These are phyloP conservation scores for Pestalotiopsis sp. DNA, from an alignment of 2,329 filamentous ascomycete genomes.

Conservation along the genomic window DNA sequence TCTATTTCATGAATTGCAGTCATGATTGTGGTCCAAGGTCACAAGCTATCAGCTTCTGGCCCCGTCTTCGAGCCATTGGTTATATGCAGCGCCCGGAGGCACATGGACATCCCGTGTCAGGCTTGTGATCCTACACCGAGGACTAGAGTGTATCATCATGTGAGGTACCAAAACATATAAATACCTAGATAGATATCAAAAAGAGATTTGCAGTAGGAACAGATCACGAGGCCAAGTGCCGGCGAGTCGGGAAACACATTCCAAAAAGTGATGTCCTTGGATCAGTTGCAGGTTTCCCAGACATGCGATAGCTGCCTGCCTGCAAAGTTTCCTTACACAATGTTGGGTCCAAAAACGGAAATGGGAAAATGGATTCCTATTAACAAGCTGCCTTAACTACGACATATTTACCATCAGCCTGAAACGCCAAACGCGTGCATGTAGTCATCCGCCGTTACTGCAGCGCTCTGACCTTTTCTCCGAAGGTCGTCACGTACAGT, in stretches of 20 bases:
- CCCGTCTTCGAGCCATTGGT: no score
- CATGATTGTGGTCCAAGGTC: no score
- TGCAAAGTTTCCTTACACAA: neutral
- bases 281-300: neutral
- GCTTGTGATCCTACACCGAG: no score
- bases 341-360: no score
- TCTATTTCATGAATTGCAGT: no score
- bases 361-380: constrained; percentile 7
- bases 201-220: neutral
- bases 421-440: constrained; percentile 7
- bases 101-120: no score
- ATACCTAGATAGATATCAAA: neutral
- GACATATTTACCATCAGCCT: constrained; percentile 9
- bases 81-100: no score
- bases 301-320: no score
- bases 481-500: neutral
- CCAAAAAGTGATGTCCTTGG: neutral
- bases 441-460: neutral
- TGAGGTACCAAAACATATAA: neutral
- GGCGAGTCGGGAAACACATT: neutral
- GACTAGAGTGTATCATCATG: neutral
- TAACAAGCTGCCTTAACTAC: constrained; percentile 9
- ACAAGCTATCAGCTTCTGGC: no score
- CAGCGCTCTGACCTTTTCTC: neutral
- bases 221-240: neutral